Base-by-base conservation (phyloP, 805 yeast genomes). In the Scheffersomyces lignosus region DNA sequence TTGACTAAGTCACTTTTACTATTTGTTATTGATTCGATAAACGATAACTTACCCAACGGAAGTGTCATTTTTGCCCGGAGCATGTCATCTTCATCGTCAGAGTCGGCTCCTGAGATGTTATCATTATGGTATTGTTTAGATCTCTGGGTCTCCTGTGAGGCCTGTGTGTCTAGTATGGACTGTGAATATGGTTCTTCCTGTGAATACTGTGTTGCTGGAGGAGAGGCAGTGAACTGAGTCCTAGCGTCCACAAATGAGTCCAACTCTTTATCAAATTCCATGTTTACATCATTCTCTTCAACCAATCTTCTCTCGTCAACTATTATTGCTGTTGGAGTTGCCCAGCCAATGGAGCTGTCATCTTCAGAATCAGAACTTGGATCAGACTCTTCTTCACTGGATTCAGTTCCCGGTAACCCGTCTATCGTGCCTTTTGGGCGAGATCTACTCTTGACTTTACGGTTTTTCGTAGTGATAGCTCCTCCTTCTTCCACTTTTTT, bases 131-230 rank as follows among this genome's bases (percentile, higher is more conserved):
- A 13, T 33, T 59, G 61, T 10, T 47, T 53, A 39, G 62, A 65
- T 17, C 37, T 40, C 5, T 43, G 44, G 6, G 49, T 31, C 3
- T 48, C 43, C 3, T 40, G 40, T 0, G 76, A 77, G 0, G 70
- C 67, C 4, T 45, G 40, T 1, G 50, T 47, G 2, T 29, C 6
- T 0, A 60, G 49, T 25, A 71, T 52, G 1, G 91, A 91, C 91
- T 91, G 84, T 3, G 70, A 51, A 0, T 77, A 51, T 81, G 86
- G 82, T 36, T 52, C 37, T 31, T 46, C 31, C 34, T 43, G 34
- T 30, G 74, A 73, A 60, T 65, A 65, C 41, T 37, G 26, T 34
- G 56, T 20, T 20, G 7, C 24, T 7, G 24, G 24, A n/a, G n/a
- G n/a, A n/a, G n/a, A n/a, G n/a, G n/a, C n/a, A n/a, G n/a, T n/a